Evolutionary conservation across 768 basidiomycete species (phyloP).

Genomic region (Pulveroboletus ravenelii): DNA sequence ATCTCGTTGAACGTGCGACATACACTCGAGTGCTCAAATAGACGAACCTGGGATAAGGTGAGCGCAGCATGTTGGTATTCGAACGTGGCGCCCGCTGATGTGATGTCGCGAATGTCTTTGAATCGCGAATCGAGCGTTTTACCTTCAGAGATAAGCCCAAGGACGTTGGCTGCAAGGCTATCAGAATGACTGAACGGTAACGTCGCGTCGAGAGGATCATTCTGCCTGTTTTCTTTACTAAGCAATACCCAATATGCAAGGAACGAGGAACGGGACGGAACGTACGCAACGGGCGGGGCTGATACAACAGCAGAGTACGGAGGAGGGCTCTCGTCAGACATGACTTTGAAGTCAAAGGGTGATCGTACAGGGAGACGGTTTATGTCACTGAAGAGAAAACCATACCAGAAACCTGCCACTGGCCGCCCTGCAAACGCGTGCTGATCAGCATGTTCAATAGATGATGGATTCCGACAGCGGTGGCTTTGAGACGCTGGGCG

Average conservation of each 20-base stretch:
- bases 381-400: neutral
- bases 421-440: conserved; percentile 5
- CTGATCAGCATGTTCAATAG: neutral
- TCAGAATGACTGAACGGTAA: conserved; percentile 12
- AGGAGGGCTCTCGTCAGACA: conserved; percentile 14
- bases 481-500: neutral
- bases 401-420: neutral
- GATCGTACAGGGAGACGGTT: neutral
- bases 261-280: neutral
- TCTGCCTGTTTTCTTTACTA: neutral
- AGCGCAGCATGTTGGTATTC: conserved; percentile 8
- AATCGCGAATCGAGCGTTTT: conserved; percentile 8
- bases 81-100: conserved; percentile 2
- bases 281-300: conserved; percentile 1
- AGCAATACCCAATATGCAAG: neutral
- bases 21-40: neutral
- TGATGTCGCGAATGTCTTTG: conserved; percentile 9
- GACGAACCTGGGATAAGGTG: conserved; percentile 8
- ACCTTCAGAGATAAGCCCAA: conserved; percentile 15
- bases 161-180: conserved; percentile 1
- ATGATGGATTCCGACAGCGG: too few species aligned
- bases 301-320: conserved; percentile 13
- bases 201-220: neutral
- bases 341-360: neutral
- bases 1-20: neutral